Evolutionary conservation across 1,139 yeast species (phyloP), one percentile per base, ranked within the genome.

Genomic region (Nakaseomyces glabratus): DNA sequence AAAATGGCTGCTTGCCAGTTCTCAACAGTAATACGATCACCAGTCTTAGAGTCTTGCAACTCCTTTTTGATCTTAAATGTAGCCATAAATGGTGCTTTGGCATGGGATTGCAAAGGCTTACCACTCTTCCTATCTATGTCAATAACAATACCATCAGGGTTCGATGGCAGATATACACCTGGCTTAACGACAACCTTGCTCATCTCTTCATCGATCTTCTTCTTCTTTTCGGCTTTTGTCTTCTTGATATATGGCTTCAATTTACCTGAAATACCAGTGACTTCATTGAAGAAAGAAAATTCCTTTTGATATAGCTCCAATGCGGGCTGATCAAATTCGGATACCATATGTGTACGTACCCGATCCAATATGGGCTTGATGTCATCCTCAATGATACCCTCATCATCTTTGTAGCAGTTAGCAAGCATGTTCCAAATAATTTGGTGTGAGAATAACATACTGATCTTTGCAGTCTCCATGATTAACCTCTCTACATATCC

Each of bases 401-500:
- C 94, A 51, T 90, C 97, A 55, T 85, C 98, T 49, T 79, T 81
- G 58, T 72, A 90, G 44, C 90, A 74, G 56, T 93, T 93, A 1
- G 99, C 98, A 50, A 82, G 63, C 81, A 93, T 85, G 52, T 93
- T 93, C 99, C 99, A 93, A 42, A 93, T 85, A 45, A 93, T 88
- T 60, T 93, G 99, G 59, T 93, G 99, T 0, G 97, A 88, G 66
- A 93, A 93, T 43, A 88, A 66, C 49, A 82, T 93, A 23, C 93
- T 80, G 15, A 86, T 82, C 52, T 81, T 79, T 3, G 95, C 97
- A 0, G 97, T 85, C 55, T 90, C 97, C 40, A 90, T 62, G 46
- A 93, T 88, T 55, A 82, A 84, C 45, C 86, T 71, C 48, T 82
- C 88, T 34, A 88, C 93, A 48, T 86, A 88, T 1, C 96, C 97